These are phyloP conservation scores for Alternaria sp. DNA, from an alignment of 2,329 filamentous ascomycete species.

Conservation along the genomic window DNA sequence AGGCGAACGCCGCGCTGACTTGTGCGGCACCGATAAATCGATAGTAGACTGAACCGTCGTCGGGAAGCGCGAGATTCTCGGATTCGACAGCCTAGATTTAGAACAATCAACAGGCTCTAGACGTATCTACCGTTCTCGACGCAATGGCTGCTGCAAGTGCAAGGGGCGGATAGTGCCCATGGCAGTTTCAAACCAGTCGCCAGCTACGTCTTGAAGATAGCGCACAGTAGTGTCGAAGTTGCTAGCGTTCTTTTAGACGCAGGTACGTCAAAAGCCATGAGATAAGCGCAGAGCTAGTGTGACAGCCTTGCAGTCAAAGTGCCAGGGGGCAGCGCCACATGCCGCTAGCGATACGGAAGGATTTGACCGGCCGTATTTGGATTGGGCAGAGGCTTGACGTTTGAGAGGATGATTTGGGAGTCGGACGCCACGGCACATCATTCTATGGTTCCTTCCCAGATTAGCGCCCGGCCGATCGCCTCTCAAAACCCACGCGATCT, in stretches of 20 bases:
- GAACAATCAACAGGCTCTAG: conserved; percentile 11
- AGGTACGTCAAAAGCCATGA: conserved; percentile 13
- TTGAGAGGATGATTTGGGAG: neutral
- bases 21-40: conserved; percentile 16
- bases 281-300: conserved; percentile 19
- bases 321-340: conserved; percentile 9
- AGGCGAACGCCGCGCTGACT: conserved; percentile 11
- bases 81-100: conserved; percentile 17
- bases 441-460: conserved; percentile 3
- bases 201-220: conserved; percentile 3
- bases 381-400: conserved; percentile 2
- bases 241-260: conserved; percentile 11
- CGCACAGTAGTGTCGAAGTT: neutral
- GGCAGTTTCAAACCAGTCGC: conserved; percentile 7
- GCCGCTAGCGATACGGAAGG: conserved; percentile 6
- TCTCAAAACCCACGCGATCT: conserved; percentile 7
- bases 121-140: conserved; percentile 7
- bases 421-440: conserved; percentile 12
- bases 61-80: conserved; percentile 14
- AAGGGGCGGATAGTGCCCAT: conserved; percentile 12
- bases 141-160: conserved; percentile 12
- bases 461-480: conserved; percentile 22
- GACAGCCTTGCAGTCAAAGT: conserved; percentile 14
- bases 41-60: conserved; percentile 15
- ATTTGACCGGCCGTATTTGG: conserved; percentile 1